Evolutionary conservation across 805 yeast genomes (phyloP).

Genomic region (Candida adriatica): DNA sequence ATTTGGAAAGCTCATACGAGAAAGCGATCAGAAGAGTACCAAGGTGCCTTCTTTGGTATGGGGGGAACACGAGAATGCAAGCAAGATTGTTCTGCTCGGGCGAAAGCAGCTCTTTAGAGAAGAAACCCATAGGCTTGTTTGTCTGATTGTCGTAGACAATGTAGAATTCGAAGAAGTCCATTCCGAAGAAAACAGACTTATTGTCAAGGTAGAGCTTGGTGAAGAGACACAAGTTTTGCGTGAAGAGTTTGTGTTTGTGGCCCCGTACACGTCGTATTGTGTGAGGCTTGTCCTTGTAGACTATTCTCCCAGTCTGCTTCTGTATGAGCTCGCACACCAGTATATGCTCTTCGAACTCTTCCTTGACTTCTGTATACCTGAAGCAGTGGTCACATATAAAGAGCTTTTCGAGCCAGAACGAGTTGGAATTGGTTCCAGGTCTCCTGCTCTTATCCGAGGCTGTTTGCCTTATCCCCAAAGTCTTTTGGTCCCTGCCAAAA

Average conservation of each 20-base stretch:
- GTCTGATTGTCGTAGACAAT: conserved; percentile 50
- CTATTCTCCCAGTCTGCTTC: conserved; percentile 56
- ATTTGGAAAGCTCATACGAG: conserved; percentile 68
- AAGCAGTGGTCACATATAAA: conserved; percentile 80
- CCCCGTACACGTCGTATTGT: conserved; percentile 68
- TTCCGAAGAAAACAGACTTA: conserved; percentile 77
- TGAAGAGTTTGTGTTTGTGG: conserved; percentile 51
- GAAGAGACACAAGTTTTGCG: conserved; percentile 78
- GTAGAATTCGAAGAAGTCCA: conserved; percentile 76
- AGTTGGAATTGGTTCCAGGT: conserved; percentile 12
- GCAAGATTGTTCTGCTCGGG: conserved; percentile 80
- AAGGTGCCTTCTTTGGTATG: conserved; percentile 70
- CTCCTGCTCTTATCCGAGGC: conserved; percentile 11
- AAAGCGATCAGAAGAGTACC: conserved; percentile 81
- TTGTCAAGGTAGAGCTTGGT: conserved; percentile 86
- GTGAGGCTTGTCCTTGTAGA: conserved; percentile 52
- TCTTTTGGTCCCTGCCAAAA: conserved; percentile 43
- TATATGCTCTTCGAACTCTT: conserved; percentile 45
- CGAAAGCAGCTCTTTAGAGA: conserved; percentile 78
- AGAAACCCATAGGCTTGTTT: conserved; percentile 76
- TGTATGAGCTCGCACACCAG: conserved; percentile 35
- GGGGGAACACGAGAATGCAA: conserved; percentile 87
- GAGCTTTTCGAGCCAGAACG: conserved; percentile 52
- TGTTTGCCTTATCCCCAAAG: conserved; percentile 36
- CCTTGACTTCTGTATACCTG: conserved; percentile 54